Base-by-base conservation (phyloP, 208 protist genomes). In the Leishmania lainsoni region DNA sequence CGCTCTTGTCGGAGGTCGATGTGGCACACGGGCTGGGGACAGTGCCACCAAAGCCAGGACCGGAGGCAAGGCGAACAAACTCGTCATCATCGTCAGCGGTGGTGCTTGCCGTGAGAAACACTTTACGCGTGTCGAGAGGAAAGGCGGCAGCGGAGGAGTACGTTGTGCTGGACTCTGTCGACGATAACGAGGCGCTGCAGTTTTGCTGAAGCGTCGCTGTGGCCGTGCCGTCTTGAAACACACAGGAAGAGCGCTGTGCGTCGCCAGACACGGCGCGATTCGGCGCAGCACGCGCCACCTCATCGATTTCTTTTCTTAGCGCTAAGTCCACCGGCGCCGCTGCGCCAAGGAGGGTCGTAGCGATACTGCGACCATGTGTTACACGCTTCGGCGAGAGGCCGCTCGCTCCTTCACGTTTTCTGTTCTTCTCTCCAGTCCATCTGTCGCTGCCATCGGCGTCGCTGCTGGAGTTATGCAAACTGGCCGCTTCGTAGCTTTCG, bases 71-170 rank as follows among this genome's bases (percentile, higher is more conserved):
- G 32, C 20, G 45, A n/a, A 66, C 61, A 58, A 68, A 45, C 12
- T 81, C 81, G 42, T 32, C 71, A 6, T 65, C 81, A 29, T 35
- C 39, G 39, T 35, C 54, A 14, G 32, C 58, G 54, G 72, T 39
- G 39, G 49, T 20, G 22, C 42, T 59, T 9, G 77, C 59, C 0
- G 77, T 81, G 45, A 81, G 77, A 63, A 85, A 85, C 2, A 76
- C 65, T 35, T 85, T 85, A 29, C 81, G 81, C 3, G 61, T 76
- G 52, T 85, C 81, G 42, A 77, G 74, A 0, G 51, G 29, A 32
- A 61, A 76, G 9, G 72, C 3, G 32, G n/a, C 16, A 8, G 26
- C 5, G n/a, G 72, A 45, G 72, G 32, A 61, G 48, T 16, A 52
- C 42, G 32, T 16, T 45, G 69, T 51, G 69, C 69, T 73, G 10